Evolutionary conservation across 225 moss, liverwort and hornwort species (phyloP), one percentile per base, ranked within the genome.

Genomic region (Physcomitrellopsis africana): DNA sequence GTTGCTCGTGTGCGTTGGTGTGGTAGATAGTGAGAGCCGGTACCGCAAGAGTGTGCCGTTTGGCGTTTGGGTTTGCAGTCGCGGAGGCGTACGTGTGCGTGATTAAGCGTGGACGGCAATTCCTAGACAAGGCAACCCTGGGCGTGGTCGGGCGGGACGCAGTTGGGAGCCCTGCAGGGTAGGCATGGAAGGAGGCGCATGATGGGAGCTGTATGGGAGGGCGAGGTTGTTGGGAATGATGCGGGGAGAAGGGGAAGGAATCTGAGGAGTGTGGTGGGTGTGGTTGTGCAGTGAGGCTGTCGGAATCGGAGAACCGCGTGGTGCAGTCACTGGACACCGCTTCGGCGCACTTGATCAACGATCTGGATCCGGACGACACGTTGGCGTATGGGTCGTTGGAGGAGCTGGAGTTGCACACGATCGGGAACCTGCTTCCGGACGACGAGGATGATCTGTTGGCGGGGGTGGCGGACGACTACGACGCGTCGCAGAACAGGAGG

Each of bases 361-460:
- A 97, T 57, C 81, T 96, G 81, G 97, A 97, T 45, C 85, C 87
- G 68, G 94, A 94, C 16, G 97, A 97, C 32, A 7, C 1, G 0
- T 37, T 37, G 68, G 83, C 84, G 3, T 97, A 93, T 85, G 94
- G 92, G 45, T 94, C 94, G 8, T 59, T 97, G 77, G 94, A 97
- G 81, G 97, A 97, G 56, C 63, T 97, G n/a, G 94, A 97, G 76
- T 93, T 94, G 0, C 97, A 93, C 52, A 92, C 94, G 1, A 97
- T 97, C 19, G 97, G 97, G 16, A 97, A 93, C 75, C 92, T 97
- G 3, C 91, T 97, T 72, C 97, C 97, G 19, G 97, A 94, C 9
- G 97, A 97, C 20, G 96, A 97, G n/a, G n/a, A n/a, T 76, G 96
- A 96, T 53, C 78, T 97, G 49, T 74, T 97, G 72, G 94, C 94